Evolutionary conservation across 1,284 basidiomycete species (phyloP).

Genomic region (Leccinum griseonigrum): DNA sequence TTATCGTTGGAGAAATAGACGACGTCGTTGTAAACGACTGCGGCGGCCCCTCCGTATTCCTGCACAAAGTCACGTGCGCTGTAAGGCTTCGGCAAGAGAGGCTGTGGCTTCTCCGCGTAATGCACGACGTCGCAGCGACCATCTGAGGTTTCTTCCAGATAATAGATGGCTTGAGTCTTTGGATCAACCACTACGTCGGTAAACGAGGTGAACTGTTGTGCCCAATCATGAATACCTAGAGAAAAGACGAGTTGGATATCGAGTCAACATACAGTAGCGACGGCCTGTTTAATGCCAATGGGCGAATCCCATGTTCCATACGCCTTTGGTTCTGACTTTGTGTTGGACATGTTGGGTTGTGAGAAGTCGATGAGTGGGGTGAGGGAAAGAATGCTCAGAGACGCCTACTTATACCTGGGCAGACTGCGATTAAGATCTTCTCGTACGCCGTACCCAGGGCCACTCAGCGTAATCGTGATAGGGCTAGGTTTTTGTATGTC

Average conservation of each 20-base stretch:
- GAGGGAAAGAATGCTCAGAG: not conserved
- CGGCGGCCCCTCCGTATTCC: conserved; percentile 38
- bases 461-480: not conserved
- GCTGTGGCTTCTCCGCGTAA: conserved; percentile 1
- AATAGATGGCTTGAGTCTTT: conserved; percentile 29
- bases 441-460: not conserved
- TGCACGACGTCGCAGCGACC: conserved; percentile 19
- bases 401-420: not conserved
- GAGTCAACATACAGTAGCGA: not conserved
- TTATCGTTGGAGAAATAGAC: conserved; percentile 35
- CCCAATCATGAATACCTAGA: not conserved
- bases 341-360: not conserved
- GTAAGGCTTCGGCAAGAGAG: conserved; percentile 31
- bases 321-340: not conserved
- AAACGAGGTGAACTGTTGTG: conserved; percentile 22
- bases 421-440: not conserved
- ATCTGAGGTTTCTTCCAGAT: conserved; percentile 38
- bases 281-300: not conserved
- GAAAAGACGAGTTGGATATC: not conserved
- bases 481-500: not conserved
- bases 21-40: conserved; percentile 22
- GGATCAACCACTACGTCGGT: conserved; percentile 34
- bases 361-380: not conserved
- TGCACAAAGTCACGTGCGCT: conserved; percentile 35
- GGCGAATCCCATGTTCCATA: not conserved